A percentile compares a stretch with the other conserved stretches of the same genome.
phyloP scores from a whole-genome alignment of 345 rosid genomes.

The Aquilaria yunnanensis region DNA sequence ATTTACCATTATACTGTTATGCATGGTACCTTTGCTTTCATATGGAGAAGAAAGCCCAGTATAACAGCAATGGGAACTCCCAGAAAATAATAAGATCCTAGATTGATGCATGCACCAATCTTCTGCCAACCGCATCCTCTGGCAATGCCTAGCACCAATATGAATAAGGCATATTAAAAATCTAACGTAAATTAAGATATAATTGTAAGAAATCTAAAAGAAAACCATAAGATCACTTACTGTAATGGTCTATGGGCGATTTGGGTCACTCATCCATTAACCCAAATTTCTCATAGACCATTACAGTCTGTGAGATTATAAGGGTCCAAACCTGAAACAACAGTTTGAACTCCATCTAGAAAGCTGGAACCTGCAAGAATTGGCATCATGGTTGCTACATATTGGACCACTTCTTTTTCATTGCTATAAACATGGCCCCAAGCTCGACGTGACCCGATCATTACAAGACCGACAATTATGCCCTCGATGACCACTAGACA shows the following conservation, averaged over 20 bases:
- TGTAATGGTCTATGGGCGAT: no score
- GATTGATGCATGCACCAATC: slow-evolving; percentile 50
- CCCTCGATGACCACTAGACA: slow-evolving; percentile 20
- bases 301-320: no score
- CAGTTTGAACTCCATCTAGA: slow-evolving; percentile 19
- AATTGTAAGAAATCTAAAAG: neutral
- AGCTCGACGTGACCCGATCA: slow-evolving; percentile 24
- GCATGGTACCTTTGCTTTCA: slow-evolving; percentile 21
- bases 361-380: slow-evolving; percentile 32
- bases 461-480: slow-evolving; percentile 11
- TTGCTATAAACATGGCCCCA: slow-evolving; percentile 34
- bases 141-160: slow-evolving; percentile 33
- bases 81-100: slow-evolving; percentile 48
- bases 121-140: slow-evolving; percentile 72
- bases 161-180: neutral
- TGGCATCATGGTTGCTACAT: slow-evolving; percentile 31
- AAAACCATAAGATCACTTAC: neutral
- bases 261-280: no score
- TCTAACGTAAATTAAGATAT: neutral
- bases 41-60: slow-evolving; percentile 34
- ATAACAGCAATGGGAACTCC: slow-evolving; percentile 44
- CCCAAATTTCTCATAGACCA: no score
- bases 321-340: slow-evolving; percentile 5
- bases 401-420: slow-evolving; percentile 30
- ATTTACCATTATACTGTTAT: no score